Conservation (phyloP, 192 early-diverging fungal species). For the Coemansia sp. region DNA sequence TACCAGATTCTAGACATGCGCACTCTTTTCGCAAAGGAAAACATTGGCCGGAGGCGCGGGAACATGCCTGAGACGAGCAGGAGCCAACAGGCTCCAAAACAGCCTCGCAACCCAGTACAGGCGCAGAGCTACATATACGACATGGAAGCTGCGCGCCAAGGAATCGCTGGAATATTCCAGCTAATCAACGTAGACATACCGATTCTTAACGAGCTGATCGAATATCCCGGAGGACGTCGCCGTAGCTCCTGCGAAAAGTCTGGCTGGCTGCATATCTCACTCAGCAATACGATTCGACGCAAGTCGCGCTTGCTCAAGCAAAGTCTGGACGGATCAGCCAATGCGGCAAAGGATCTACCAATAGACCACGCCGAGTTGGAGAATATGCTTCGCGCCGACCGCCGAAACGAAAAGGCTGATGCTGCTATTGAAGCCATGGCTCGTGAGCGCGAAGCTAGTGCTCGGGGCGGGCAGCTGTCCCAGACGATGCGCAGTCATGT, state of each 20-base stretch:
- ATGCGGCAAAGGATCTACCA: neutral
- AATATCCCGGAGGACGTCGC: slow-evolving; percentile 32
- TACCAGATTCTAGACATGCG: slow-evolving; percentile 53
- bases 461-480: slow-evolving; percentile 15
- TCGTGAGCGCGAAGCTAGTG: slow-evolving; percentile 20
- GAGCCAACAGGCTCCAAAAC: neutral
- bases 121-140: slow-evolving; percentile 25
- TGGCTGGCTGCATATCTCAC: slow-evolving; percentile 41
- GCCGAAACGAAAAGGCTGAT: slow-evolving; percentile 18
- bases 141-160: slow-evolving; percentile 22
- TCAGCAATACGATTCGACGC: slow-evolving; percentile 18
- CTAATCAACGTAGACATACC: slow-evolving; percentile 27
- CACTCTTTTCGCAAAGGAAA: neutral
- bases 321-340: neutral
- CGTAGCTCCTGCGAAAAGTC: slow-evolving; percentile 28
- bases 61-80: neutral
- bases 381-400: slow-evolving; percentile 17
- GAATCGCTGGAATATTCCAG: slow-evolving; percentile 39
- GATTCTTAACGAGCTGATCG: slow-evolving; percentile 26
- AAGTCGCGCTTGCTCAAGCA: slow-evolving; percentile 24
- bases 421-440: slow-evolving; percentile 8
- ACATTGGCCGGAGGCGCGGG: slow-evolving; percentile 5
- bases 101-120: slow-evolving; percentile 5
- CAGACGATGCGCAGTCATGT: slow-evolving; percentile 25
- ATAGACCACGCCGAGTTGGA: slow-evolving; percentile 35